A percentile compares a stretch with the other conserved stretches of the same genome.
Evolutionary conservation across 108 stramenopile genomes (phyloP).

Genomic region (Chaetoceros tenuissimus): DNA sequence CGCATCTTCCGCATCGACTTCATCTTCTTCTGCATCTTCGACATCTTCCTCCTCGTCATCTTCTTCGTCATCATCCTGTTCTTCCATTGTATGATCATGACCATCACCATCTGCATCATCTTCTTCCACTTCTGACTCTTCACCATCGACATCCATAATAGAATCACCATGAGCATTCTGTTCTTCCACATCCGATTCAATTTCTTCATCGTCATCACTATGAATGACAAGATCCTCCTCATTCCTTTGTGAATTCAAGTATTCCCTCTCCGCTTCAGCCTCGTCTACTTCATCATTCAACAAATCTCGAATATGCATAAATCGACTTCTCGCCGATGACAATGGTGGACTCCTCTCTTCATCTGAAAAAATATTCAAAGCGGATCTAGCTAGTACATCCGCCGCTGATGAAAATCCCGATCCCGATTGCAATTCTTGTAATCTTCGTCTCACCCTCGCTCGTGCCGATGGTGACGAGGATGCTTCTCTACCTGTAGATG

Average conservation of each 20-base stretch:
- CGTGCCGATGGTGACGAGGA: too few species aligned
- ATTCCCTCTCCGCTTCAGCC: neutral
- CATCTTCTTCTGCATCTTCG: constrained; percentile 9
- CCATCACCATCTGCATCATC: constrained; percentile 9
- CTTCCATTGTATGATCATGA: constrained; percentile 11
- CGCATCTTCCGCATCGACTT: constrained; percentile 9
- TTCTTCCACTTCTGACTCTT: constrained; percentile 7
- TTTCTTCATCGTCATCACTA: constrained; percentile 10
- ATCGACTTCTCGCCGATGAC: too few species aligned
- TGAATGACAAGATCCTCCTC: constrained; percentile 6
- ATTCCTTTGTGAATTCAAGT: neutral
- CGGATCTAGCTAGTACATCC: neutral
- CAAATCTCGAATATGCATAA: neutral
- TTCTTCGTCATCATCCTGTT: constrained; percentile 4
- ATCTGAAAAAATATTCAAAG: neutral
- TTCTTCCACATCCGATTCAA: constrained; percentile 1
- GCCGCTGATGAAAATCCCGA: too few species aligned
- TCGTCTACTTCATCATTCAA: neutral
- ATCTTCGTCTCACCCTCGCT: too few species aligned
- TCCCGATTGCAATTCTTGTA: too few species aligned
- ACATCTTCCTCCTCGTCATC: constrained; percentile 6
- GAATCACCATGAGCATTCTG: constrained; percentile 13
- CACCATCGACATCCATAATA: constrained; percentile 1
- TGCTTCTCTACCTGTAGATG: too few species aligned
- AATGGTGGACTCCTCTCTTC: neutral